These are phyloP conservation scores for Pyrrhoderma lamaoense DNA, from an alignment of 1,284 basidiomycete species.

Conservation along the genomic window DNA sequence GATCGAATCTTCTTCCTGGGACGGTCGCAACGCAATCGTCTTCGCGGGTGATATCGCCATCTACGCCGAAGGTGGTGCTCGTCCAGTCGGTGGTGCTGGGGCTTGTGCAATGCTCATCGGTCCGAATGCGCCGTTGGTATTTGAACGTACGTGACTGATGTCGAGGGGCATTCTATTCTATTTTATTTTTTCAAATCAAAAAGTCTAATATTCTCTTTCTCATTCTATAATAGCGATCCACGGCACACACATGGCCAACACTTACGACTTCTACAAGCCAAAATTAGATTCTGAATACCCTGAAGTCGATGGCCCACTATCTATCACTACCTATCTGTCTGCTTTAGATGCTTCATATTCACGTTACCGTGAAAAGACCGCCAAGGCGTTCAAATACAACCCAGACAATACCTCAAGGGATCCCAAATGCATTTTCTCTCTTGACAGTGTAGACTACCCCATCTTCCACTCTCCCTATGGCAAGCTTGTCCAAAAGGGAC, in stretches of 20 bases:
- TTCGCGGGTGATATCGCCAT: conserved; percentile 97
- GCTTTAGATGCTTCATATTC: conserved; percentile 90
- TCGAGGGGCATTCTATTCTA: not conserved
- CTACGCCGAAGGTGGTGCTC: conserved; percentile 92
- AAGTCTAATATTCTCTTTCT: conserved; percentile 73
- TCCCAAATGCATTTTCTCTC: conserved; percentile 49
- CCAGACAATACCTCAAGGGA: conserved; percentile 32
- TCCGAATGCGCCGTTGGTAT: conserved; percentile 88
- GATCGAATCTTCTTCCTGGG: conserved; percentile 97
- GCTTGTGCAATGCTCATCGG: conserved; percentile 94
- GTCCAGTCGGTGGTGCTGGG: conserved; percentile 96
- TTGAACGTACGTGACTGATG: conserved; percentile 73
- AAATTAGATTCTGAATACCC: conserved; percentile 92
- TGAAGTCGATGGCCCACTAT: conserved; percentile 95
- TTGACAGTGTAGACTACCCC: conserved; percentile 81
- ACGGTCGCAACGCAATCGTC: conserved; percentile 96
- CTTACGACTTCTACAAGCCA: conserved; percentile 98
- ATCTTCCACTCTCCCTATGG: conserved; percentile 96
- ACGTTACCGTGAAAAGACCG: conserved; percentile 80
- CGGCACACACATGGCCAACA: conserved; percentile 96
- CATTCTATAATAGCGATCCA: conserved; percentile 67
- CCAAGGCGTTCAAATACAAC: conserved; percentile 50
- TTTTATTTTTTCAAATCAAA: not conserved
- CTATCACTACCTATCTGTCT: conserved; percentile 91
- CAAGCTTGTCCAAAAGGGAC: conserved; percentile 97